Evolutionary conservation across 164 flowering plant species (phyloP).

Genomic region (Magnolia officinalis): DNA sequence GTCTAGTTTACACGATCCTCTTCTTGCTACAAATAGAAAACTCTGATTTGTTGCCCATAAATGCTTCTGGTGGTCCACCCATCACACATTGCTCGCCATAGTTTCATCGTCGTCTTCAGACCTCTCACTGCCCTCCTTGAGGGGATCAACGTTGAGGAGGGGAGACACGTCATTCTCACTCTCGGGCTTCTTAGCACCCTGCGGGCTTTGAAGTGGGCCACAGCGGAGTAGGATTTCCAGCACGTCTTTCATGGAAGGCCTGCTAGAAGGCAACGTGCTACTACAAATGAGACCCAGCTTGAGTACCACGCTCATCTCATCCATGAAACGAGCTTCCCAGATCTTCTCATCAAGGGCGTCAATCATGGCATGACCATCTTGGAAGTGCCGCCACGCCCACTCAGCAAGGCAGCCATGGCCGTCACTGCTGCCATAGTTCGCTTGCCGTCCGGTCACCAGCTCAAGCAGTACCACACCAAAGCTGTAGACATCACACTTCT

Average conservation of each 20-base stretch:
- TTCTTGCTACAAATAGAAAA: no score
- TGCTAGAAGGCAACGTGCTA: slow-evolving; percentile 32
- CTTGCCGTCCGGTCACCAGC: slow-evolving; percentile 66
- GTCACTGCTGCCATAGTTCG: slow-evolving; percentile 37
- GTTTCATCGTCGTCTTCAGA: slow-evolving; percentile 15
- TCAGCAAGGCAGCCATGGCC: slow-evolving; percentile 56
- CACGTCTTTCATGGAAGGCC: slow-evolving; percentile 85
- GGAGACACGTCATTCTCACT: slow-evolving; percentile 43
- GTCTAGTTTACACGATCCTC: no score
- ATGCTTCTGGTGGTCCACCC: no score
- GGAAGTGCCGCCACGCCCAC: slow-evolving; percentile 63
- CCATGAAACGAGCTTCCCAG: slow-evolving; percentile 33
- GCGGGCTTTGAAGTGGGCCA: slow-evolving; percentile 10
- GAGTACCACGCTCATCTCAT: slow-evolving; percentile 52
- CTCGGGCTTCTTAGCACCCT: slow-evolving; percentile 14
- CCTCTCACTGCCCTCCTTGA: slow-evolving; percentile 19
- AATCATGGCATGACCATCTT: slow-evolving; percentile 33
- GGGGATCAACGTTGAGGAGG: slow-evolving; percentile 20
- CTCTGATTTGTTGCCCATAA: no score
- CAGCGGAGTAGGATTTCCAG: slow-evolving; percentile 45
- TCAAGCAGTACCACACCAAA: slow-evolving; percentile 90
- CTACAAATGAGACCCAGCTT: slow-evolving; percentile 80
- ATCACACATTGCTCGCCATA: slow-evolving; percentile 9
- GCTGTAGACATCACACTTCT: slow-evolving; percentile 80
- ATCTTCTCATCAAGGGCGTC: slow-evolving; percentile 52